Base-by-base conservation (phyloP, 768 basidiomycete species). In the Baorangia bicolor region DNA sequence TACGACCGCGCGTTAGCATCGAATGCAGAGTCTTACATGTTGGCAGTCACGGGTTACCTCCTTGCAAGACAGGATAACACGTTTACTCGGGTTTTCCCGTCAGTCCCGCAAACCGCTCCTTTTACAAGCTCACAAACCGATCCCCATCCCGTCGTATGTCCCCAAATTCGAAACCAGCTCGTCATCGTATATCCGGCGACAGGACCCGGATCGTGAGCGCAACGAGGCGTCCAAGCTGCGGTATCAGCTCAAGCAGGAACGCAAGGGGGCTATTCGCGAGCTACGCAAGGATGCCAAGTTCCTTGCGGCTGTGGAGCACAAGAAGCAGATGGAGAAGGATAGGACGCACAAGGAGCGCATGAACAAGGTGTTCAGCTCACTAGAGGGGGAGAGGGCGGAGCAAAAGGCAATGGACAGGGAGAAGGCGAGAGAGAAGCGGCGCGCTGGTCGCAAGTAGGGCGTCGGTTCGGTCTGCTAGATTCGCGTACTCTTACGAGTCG, bases 201-300 rank as follows among this genome's bases (percentile, higher is more conserved):
- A 89, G 66, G 97, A 98, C 71, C 95, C 96, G 10, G 94, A 99
- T 71, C 85, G 85, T 57, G 94, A 96, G 65, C 85, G 92, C 38
- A 94, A 92, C 68, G 91, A 90, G 61, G 84, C 86, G 0, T 74
- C 87, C 54, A 98, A 98, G 72, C 74, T 99, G 65, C 87, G 90
- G 52, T 81, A 83, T 38, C 85, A 94, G 68, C 88, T 94, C 77
- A 95, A 95, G 75, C 88, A 98, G 75, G 97, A 98, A 78, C 78
- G 83, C 67, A 98, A 98, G 78, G 95, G 97, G 41, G 97, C 97
- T 5, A 94, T 99, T 58, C 80, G 96, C 43, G 97, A 99, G 69
- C 78, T 99, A 50, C 85, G 97, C 57, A 98, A 98, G 78, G 97
- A 99, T 69, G 87, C 93, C 58, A 81, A 83, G 61, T 99, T 98